Percentiles rank a stretch among this genome's conserved stretches.
Conservation (phyloP, 2,329 filamentous ascomycete genomes). For the Alternaria tenuissima region DNA sequence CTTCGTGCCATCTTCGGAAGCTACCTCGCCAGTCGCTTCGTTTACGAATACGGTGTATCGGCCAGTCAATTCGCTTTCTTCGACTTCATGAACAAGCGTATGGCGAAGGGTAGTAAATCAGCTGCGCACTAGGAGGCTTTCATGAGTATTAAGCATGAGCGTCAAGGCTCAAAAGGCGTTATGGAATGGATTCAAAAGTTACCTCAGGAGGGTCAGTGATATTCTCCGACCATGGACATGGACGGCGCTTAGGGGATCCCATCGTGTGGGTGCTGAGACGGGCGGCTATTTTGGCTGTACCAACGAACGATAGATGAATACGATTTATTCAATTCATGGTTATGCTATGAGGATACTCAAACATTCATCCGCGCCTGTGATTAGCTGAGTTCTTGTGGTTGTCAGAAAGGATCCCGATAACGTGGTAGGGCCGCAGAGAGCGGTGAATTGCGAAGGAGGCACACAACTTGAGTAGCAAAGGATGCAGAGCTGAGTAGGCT, state of each 20-base stretch:
- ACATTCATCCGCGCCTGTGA: background rate
- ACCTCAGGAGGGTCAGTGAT: background rate
- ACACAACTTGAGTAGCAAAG: background rate
- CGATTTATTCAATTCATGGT: conserved; percentile 1
- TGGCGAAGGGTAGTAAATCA: conserved; percentile 43
- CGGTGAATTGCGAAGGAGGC: background rate
- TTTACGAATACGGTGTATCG: conserved; percentile 92
- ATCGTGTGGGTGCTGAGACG: conserved; percentile 6
- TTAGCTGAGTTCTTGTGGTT: background rate
- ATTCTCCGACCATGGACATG: conserved; percentile 3
- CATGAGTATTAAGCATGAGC: background rate
- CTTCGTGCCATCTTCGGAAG: conserved; percentile 95
- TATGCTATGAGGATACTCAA: background rate
- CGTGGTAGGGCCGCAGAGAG: background rate
- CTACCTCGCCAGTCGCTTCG: conserved; percentile 92
- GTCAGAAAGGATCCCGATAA: background rate
- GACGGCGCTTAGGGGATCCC: conserved; percentile 17
- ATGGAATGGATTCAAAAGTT: conserved; percentile 10
- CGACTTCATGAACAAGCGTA: conserved; percentile 73
- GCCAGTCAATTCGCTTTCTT: conserved; percentile 98
- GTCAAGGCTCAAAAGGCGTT: conserved; percentile 10
- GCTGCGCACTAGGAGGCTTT: conserved; percentile 11
- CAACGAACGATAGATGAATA: conserved; percentile 17
- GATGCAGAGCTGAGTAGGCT: background rate
- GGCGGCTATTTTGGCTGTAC: conserved; percentile 12